Conservation (phyloP, 1,284 basidiomycete species). For the Coniferiporia sulphurascens region DNA sequence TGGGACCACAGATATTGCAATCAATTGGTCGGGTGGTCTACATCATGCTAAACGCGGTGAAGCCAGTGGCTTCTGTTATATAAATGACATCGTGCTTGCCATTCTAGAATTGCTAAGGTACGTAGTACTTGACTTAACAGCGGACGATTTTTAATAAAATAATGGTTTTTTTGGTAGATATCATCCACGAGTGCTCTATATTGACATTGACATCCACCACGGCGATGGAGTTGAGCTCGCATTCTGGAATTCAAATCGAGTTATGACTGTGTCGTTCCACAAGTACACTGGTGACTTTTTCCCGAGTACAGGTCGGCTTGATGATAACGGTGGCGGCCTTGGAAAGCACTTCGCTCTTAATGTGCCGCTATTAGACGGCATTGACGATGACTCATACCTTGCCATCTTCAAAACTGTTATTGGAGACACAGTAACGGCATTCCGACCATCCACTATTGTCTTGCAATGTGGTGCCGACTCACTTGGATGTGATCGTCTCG, state of each 20-base stretch:
- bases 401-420: slow-evolving; percentile 95
- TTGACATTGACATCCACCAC: slow-evolving; percentile 97
- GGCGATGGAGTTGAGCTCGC: slow-evolving; percentile 97
- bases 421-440: slow-evolving; percentile 88
- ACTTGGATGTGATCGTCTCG: slow-evolving; percentile 89
- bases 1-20: slow-evolving; percentile 91
- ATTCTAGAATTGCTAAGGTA: slow-evolving; percentile 91
- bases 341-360: slow-evolving; percentile 98
- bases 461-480: slow-evolving; percentile 98
- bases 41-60: slow-evolving; percentile 96
- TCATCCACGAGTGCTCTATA: slow-evolving; percentile 89
- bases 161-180: slow-evolving; percentile 43
- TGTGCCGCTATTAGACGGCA: slow-evolving; percentile 92
- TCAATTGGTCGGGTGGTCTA: slow-evolving; percentile 95
- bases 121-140: slow-evolving; percentile 20
- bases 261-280: slow-evolving; percentile 98
- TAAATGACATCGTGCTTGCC: slow-evolving; percentile 92
- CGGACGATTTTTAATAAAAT: neutral
- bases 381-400: slow-evolving; percentile 96
- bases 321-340: slow-evolving; percentile 80
- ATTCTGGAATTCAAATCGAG: slow-evolving; percentile 96
- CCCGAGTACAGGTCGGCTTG: slow-evolving; percentile 90
- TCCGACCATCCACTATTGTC: slow-evolving; percentile 88
- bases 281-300: slow-evolving; percentile 99
- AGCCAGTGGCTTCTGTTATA: slow-evolving; percentile 94